Conservation (phyloP, 768 basidiomycete genomes). For the Hysterangium stoloniferum region DNA sequence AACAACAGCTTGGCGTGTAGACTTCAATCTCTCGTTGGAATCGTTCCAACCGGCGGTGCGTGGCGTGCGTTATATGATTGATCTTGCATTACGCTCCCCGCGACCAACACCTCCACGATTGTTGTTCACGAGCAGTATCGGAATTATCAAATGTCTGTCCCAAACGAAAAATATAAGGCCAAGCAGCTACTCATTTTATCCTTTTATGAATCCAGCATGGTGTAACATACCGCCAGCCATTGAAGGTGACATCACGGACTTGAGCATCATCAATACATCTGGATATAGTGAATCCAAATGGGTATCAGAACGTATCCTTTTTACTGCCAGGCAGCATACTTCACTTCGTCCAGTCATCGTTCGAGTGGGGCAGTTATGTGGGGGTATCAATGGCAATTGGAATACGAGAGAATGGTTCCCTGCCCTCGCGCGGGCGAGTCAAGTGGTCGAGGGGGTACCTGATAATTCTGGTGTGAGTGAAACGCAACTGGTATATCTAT, state of each 20-base stretch:
- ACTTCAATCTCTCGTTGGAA: conserved; percentile 29
- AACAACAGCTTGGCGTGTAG: conserved; percentile 30
- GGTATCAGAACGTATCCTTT: conserved; percentile 16
- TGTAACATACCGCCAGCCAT: background rate
- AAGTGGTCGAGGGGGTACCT: conserved; percentile 1
- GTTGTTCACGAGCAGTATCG: conserved; percentile 13
- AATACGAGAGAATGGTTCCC: conserved; percentile 17
- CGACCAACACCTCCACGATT: conserved; percentile 8
- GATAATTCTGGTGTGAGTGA: conserved; percentile 6
- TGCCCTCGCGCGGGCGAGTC: conserved; percentile 7
- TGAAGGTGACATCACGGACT: conserved; percentile 12
- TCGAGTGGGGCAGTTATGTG: conserved; percentile 15
- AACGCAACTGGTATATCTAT: background rate
- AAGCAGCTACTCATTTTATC: background rate
- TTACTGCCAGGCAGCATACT: conserved; percentile 13
- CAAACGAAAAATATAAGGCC: background rate
- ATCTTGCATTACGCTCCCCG: conserved; percentile 22
- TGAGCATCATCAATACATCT: conserved; percentile 21
- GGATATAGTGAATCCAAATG: conserved; percentile 14
- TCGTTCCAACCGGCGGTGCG: conserved; percentile 25
- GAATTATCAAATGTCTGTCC: conserved; percentile 4
- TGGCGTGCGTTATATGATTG: conserved; percentile 26
- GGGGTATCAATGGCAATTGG: conserved; percentile 15
- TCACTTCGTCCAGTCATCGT: conserved; percentile 18
- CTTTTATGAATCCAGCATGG: conserved; percentile 14